These are phyloP conservation scores for Syzygium grande DNA, from an alignment of 345 rosid genomes.

Conservation along the genomic window DNA sequence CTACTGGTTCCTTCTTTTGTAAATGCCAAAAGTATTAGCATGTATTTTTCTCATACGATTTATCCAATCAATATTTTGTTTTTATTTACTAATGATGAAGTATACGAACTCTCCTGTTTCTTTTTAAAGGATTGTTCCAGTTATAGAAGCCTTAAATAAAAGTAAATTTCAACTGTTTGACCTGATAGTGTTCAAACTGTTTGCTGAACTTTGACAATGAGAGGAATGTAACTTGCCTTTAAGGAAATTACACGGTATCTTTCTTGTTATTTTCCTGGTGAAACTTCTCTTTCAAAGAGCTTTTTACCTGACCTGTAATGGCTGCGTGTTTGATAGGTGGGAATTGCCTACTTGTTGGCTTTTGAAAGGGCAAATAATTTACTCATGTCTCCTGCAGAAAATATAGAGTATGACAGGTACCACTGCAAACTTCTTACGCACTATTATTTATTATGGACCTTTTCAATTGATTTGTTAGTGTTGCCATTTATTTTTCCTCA, in stretches of 20 bases:
- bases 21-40: background rate
- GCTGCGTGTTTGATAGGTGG: constrained; percentile 41
- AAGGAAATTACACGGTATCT: background rate
- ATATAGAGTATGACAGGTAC: constrained; percentile 86
- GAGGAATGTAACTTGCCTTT: background rate
- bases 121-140: background rate
- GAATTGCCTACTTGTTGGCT: constrained; percentile 89
- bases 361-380: constrained; percentile 75
- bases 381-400: constrained; percentile 53
- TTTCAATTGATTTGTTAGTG: background rate
- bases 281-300: background rate
- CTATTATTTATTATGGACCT: background rate
- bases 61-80: background rate
- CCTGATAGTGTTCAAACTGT: background rate
- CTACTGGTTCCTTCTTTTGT: background rate
- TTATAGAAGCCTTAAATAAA: background rate
- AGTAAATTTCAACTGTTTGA: background rate
- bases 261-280: background rate
- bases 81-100: background rate
- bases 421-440: background rate
- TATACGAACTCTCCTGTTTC: background rate
- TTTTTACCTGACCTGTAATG: background rate
- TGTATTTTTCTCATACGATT: background rate
- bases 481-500: background rate
- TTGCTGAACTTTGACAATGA: background rate